Evolutionary conservation across 208 protist species (phyloP).

Genomic region (Strigomonas culicis): DNA sequence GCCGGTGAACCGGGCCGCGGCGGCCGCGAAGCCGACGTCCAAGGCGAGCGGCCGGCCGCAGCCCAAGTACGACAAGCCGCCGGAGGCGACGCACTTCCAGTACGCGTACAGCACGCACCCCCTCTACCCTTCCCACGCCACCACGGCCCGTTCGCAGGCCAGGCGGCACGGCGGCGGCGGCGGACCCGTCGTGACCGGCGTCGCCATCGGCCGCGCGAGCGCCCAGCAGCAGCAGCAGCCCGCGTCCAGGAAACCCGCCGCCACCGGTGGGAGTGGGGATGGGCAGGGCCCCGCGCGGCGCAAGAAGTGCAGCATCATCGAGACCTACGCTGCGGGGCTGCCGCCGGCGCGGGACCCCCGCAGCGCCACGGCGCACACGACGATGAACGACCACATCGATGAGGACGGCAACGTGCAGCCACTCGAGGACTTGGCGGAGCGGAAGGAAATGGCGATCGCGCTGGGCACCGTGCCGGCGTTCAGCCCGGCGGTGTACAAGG

Average conservation of each 20-base stretch:
- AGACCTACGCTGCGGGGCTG: conserved; percentile 9
- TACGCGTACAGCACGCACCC: conserved; percentile 19
- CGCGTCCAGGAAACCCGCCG: neutral
- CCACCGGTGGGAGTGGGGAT: neutral
- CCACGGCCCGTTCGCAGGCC: neutral
- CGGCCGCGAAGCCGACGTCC: neutral
- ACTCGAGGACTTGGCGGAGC: conserved; percentile 1
- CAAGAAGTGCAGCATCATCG: conserved; percentile 11
- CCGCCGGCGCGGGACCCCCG: neutral
- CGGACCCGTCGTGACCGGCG: neutral
- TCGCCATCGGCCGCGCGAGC: neutral
- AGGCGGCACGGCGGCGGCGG: neutral
- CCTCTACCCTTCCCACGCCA: neutral
- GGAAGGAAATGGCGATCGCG: neutral
- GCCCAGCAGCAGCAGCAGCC: neutral
- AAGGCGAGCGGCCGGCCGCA: neutral
- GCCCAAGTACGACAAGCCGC: neutral
- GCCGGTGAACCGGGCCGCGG: neutral
- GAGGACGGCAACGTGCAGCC: neutral
- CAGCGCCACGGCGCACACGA: neutral
- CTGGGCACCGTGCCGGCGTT: conserved; percentile 2
- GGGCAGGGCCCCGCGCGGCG: neutral
- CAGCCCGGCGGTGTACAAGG: conserved; percentile 13
- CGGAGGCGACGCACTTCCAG: conserved; percentile 1
- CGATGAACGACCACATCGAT: neutral